Evolutionary conservation across 1,284 basidiomycete species (phyloP).

Genomic region (Mrakiaceae sp.): DNA sequence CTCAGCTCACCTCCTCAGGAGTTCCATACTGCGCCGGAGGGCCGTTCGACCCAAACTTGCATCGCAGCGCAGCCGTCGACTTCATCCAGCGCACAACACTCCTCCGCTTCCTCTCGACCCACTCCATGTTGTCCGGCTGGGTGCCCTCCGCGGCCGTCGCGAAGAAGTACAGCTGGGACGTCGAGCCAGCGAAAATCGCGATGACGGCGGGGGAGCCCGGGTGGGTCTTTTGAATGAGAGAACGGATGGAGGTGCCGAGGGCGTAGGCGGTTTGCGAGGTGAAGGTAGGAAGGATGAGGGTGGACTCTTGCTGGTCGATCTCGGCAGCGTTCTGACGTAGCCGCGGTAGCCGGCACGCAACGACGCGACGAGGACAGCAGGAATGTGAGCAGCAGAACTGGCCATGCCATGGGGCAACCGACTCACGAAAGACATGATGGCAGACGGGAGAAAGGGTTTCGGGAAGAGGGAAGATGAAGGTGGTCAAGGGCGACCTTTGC

Average conservation of each 20-base stretch:
- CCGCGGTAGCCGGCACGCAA: no score
- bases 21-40: slow-evolving; percentile 1
- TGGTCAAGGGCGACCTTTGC: no score
- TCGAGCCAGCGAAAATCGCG: slow-evolving; percentile 19
- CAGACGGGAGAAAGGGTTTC: no score
- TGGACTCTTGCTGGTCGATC: slow-evolving; percentile 18
- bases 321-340: neutral
- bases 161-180: slow-evolving; percentile 20
- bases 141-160: slow-evolving; percentile 14
- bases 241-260: slow-evolving; percentile 17
- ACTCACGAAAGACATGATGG: no score
- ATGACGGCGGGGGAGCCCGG: slow-evolving; percentile 18
- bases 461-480: no score
- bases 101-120: slow-evolving; percentile 19
- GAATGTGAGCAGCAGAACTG: no score
- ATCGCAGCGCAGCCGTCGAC: slow-evolving; percentile 6
- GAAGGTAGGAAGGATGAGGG: slow-evolving; percentile 19
- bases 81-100: slow-evolving; percentile 19
- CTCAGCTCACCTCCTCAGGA: neutral
- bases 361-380: no score
- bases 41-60: slow-evolving; percentile 6
- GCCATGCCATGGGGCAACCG: no score
- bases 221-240: slow-evolving; percentile 9
- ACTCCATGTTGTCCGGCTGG: slow-evolving; percentile 18
- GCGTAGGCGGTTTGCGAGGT: slow-evolving; percentile 20